phyloP scores from a whole-genome alignment of 805 yeast species.

The Sugiyamaella marilandica region DNA sequence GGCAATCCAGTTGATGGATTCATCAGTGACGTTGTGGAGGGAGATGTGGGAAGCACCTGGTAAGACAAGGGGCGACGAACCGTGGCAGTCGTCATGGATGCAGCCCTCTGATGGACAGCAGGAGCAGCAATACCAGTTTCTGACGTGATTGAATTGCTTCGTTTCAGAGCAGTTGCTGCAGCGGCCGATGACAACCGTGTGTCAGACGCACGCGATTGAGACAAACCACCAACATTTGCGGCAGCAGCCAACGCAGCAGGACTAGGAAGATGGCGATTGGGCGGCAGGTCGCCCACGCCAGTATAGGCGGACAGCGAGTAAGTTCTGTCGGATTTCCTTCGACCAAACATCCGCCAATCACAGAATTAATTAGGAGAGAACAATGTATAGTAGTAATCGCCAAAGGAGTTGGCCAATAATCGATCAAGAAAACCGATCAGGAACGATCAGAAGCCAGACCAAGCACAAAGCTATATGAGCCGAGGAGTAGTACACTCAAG shows the following conservation, averaged over 20 bases:
- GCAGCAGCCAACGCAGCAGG: conserved; percentile 63
- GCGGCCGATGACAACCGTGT: conserved; percentile 28
- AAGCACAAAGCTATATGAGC: too few species aligned
- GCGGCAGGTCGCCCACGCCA: conserved; percentile 30
- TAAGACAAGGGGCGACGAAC: not conserved
- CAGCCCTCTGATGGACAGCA: conserved; percentile 17
- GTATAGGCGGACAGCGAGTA: conserved; percentile 29
- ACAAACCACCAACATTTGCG: conserved; percentile 28
- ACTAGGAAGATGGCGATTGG: conserved; percentile 24
- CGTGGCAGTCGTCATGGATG: conserved; percentile 18
- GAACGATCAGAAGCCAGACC: too few species aligned
- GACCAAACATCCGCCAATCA: conserved; percentile 3
- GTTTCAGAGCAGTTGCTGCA: conserved; percentile 34
- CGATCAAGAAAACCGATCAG: too few species aligned
- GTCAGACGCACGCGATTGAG: not conserved
- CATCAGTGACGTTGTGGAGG: not conserved
- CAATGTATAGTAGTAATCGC: too few species aligned
- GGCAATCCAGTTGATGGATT: conserved; percentile 10
- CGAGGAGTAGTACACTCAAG: too few species aligned
- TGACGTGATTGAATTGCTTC: conserved; percentile 25
- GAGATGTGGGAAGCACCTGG: not conserved
- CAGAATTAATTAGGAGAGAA: too few species aligned
- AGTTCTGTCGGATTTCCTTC: conserved; percentile 22
- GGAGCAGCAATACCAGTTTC: conserved; percentile 11
- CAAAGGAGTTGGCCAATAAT: too few species aligned